Conservation (phyloP, 352 stramenopile genomes). For the Thraustochytrium sp. region DNA sequence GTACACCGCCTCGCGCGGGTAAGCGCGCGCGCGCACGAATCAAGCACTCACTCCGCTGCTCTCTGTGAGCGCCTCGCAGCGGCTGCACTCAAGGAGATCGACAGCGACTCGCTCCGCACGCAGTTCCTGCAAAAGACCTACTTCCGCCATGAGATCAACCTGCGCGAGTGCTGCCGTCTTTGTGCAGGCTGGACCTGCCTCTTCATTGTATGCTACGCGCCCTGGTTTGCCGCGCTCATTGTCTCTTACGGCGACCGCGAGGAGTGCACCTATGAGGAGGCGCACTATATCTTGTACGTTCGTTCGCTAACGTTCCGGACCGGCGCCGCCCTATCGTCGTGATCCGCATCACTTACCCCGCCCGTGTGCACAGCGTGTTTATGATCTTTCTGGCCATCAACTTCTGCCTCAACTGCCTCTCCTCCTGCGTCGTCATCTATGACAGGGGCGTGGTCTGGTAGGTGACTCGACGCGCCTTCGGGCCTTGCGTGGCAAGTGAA, state of each 20-base stretch:
- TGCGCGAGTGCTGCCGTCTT: not conserved
- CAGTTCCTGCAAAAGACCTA: slow-evolving; percentile 9
- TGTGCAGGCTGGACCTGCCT: not conserved
- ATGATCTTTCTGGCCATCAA: slow-evolving; percentile 22
- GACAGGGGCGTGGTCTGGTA: not conserved
- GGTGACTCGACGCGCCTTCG: not conserved
- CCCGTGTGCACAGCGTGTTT: not conserved
- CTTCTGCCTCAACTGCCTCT: slow-evolving; percentile 8
- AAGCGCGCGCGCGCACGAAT: not conserved
- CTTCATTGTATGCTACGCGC: slow-evolving; percentile 12
- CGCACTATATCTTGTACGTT: not conserved
- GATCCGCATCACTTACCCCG: not conserved
- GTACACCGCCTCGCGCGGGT: not conserved
- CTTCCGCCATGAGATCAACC: not conserved
- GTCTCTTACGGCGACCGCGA: not conserved
- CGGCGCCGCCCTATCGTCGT: not conserved
- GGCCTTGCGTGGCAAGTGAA: too few relatives aligned
- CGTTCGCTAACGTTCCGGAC: not conserved
- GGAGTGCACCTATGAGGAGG: not conserved
- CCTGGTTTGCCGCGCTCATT: not conserved
- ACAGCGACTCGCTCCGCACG: not conserved
- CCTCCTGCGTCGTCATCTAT: not conserved
- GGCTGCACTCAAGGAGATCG: not conserved
- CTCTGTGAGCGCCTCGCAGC: not conserved
- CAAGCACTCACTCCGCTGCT: not conserved